phyloP scores from a whole-genome alignment of 495 filamentous ascomycete genomes.

The Viridothelium virens region DNA sequence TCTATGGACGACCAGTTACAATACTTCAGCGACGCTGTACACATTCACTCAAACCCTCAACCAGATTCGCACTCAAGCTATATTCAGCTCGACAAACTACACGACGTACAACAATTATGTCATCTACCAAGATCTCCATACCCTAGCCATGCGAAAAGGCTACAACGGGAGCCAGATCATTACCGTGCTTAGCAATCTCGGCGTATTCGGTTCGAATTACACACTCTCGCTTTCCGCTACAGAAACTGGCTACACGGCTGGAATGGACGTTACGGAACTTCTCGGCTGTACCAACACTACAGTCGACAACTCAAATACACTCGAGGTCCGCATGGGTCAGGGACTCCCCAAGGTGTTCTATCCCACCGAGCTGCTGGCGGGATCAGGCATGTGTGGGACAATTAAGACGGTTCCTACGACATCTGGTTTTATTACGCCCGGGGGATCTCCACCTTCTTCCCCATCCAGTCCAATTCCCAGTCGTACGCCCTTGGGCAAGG shows the following conservation, averaged over 20 bases:
- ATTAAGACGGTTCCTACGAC: neutral
- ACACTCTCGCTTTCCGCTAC: constrained; percentile 38
- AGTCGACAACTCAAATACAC: constrained; percentile 26
- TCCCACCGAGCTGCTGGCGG: constrained; percentile 5
- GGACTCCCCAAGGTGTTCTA: constrained; percentile 27
- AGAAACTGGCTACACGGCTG: constrained; percentile 37
- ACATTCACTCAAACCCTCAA: constrained; percentile 49
- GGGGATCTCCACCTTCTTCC: neutral
- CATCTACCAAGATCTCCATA: constrained; percentile 47
- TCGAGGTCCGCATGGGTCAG: constrained; percentile 21
- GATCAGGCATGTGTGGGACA: neutral
- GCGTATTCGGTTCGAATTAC: constrained; percentile 37
- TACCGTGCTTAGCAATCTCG: constrained; percentile 53
- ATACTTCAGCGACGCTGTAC: constrained; percentile 54
- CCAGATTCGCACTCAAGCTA: constrained; percentile 50
- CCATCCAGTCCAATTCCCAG: neutral
- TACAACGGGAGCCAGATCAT: constrained; percentile 46
- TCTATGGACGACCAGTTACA: constrained; percentile 56
- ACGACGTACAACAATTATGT: constrained; percentile 38
- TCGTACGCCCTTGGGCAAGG: neutral
- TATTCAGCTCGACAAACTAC: constrained; percentile 23
- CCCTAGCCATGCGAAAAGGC: constrained; percentile 61
- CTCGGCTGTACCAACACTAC: constrained; percentile 39
- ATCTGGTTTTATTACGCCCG: neutral
- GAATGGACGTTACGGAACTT: constrained; percentile 39